These are phyloP conservation scores for Boletellus ananas DNA, from an alignment of 768 basidiomycete genomes.

Conservation along the genomic window DNA sequence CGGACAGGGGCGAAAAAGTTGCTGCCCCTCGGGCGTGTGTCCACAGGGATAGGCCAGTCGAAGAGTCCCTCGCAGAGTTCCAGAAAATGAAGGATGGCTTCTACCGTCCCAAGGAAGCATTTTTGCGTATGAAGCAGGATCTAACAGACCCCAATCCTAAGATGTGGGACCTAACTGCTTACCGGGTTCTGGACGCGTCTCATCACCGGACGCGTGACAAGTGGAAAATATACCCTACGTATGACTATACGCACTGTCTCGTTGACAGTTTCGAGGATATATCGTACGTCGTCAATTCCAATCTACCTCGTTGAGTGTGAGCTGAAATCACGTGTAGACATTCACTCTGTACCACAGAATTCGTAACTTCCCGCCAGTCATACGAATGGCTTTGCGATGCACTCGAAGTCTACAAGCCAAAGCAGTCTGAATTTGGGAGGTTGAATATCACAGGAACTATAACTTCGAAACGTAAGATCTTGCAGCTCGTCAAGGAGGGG, in stretches of 20 bases:
- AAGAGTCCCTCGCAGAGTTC: slow-evolving; percentile 85
- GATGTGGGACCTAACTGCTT: slow-evolving; percentile 99
- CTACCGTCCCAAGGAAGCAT: slow-evolving; percentile 89
- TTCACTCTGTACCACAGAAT: slow-evolving; percentile 95
- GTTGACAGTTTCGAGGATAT: slow-evolving; percentile 99
- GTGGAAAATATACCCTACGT: slow-evolving; percentile 98
- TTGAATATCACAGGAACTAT: slow-evolving; percentile 91
- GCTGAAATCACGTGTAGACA: slow-evolving; percentile 51
- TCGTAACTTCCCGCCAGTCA: slow-evolving; percentile 91
- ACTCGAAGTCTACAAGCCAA: slow-evolving; percentile 94
- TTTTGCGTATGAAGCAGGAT: slow-evolving; percentile 97
- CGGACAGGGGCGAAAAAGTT: slow-evolving; percentile 80
- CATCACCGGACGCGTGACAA: slow-evolving; percentile 92
- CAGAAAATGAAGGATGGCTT: slow-evolving; percentile 88
- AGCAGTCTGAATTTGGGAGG: slow-evolving; percentile 95
- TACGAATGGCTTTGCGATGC: slow-evolving; percentile 99
- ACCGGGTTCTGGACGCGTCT: slow-evolving; percentile 83
- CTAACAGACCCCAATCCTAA: slow-evolving; percentile 89
- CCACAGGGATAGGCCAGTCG: slow-evolving; percentile 83
- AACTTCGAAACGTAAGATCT: slow-evolving; percentile 95
- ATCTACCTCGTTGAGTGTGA: not conserved
- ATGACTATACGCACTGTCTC: slow-evolving; percentile 98
- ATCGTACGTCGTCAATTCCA: slow-evolving; percentile 58
- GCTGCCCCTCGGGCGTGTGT: slow-evolving; percentile 78
- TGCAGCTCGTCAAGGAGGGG: slow-evolving; percentile 77